Evolutionary conservation across 495 filamentous ascomycete genomes (phyloP), one percentile per base, ranked within the genome.

Genomic region (Aspergillus haitiensis): DNA sequence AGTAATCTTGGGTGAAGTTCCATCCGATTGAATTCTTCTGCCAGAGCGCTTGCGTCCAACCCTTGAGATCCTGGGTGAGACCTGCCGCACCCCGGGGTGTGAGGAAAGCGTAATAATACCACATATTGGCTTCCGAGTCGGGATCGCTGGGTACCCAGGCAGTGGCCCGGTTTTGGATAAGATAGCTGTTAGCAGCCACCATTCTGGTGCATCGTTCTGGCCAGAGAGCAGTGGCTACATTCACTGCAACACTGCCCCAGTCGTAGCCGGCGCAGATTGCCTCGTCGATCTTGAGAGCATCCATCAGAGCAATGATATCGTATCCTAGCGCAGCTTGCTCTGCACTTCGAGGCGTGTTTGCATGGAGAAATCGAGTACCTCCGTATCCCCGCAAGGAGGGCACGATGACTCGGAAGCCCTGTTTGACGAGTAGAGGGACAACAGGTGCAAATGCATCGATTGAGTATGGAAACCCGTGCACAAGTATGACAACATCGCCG

Each of bases 211-310:
- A 54, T 18, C 52, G 52, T 37, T 54, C 52, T 3, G 52, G 52
- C 52, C 52, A 54, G 2, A 54, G n/a, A 7, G 52, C 52, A 6
- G 52, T 54, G 1, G 52, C 52, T 2, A 40, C 18, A 16, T 54
- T 54, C 18, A 54, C 52, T 5, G 52, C 52, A 9, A 54, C 52
- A 27, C n/a, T 36, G 6, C 52, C 52, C 52, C 52, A 54, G 18
- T 54, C 52, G 35, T 54, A 54, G 6, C 52, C 52, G n/a, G 52
- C 52, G 6, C 52, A 54, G 52, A 40, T 54, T 3, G 52, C 52
- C 2, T 33, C 11, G n/a, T 54, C 35, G 52, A 54, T 54, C 7
- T 42, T 5, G 15, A 54, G 52, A 12, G 36, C 36, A 27, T 54
- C 52, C 52, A 54, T 54, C 15, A 54, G 52, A 5, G 52, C 52